phyloP scores from a whole-genome alignment of 2,329 filamentous ascomycete genomes.

The Beauveria caledonica region DNA sequence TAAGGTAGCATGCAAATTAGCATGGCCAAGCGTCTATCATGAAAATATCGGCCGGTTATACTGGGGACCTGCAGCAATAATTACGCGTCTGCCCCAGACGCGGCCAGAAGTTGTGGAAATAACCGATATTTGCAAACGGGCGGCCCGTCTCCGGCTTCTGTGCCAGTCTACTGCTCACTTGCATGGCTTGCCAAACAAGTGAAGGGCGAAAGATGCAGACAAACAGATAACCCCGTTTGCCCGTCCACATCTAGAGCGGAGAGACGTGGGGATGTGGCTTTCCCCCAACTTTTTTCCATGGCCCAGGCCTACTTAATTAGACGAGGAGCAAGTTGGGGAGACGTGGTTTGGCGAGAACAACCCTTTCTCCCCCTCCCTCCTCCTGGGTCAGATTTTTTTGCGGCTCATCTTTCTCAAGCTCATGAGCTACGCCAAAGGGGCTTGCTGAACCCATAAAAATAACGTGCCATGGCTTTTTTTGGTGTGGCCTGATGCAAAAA shows the following conservation, averaged over 20 bases:
- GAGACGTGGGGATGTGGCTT: constrained; percentile 2
- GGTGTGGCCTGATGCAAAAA: not conserved
- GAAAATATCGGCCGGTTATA: too few species aligned
- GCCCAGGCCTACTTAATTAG: not conserved
- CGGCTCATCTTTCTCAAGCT: not conserved
- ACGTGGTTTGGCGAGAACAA: not conserved
- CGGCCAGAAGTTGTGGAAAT: not conserved
- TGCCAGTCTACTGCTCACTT: not conserved
- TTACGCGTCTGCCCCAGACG: not conserved
- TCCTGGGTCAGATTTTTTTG: not conserved
- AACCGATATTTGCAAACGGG: not conserved
- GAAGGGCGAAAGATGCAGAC: not conserved
- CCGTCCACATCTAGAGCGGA: not conserved
- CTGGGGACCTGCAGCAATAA: not conserved
- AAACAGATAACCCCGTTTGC: not conserved
- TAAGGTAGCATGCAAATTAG: too few species aligned
- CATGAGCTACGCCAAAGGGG: not conserved
- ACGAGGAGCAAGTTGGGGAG: not conserved
- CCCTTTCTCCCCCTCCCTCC: not conserved
- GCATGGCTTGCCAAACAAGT: not conserved
- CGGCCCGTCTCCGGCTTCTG: too few species aligned
- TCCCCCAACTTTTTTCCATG: constrained; percentile 3
- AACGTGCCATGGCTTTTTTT: not conserved
- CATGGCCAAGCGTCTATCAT: too few species aligned
- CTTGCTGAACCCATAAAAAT: not conserved